Evolutionary conservation across 257 asterid species (phyloP).

Genomic region (Ophiorrhiza pumila): DNA sequence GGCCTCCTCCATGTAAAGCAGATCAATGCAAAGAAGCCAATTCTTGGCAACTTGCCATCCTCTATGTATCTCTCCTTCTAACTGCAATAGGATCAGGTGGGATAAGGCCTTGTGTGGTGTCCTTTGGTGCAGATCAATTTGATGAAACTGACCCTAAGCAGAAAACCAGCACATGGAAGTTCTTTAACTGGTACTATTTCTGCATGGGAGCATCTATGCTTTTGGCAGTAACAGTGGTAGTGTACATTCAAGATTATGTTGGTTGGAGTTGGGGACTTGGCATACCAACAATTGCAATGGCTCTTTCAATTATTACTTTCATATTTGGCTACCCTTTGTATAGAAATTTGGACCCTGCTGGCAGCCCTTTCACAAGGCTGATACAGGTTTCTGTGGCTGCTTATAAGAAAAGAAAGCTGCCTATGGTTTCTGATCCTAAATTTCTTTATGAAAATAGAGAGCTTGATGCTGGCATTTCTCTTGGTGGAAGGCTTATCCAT

Average conservation of each 20-base stretch:
- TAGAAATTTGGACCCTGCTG: constrained; percentile 67
- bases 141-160: constrained; percentile 67
- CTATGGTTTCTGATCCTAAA: constrained; percentile 31
- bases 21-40: constrained; percentile 52
- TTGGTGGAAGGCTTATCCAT: constrained; percentile 61
- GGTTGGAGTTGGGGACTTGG: constrained; percentile 98
- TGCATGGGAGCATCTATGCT: constrained; percentile 85
- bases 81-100: constrained; percentile 79
- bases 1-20: constrained; percentile 63
- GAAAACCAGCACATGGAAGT: constrained; percentile 65
- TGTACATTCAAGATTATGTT: constrained; percentile 68
- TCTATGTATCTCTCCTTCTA: constrained; percentile 58
- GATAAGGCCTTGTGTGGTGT: constrained; percentile 73
- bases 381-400: constrained; percentile 82
- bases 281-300: constrained; percentile 69
- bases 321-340: constrained; percentile 72
- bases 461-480: constrained; percentile 61
- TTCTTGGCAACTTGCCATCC: constrained; percentile 56
- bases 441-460: constrained; percentile 50
- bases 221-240: constrained; percentile 73
- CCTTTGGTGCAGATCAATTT: constrained; percentile 82
- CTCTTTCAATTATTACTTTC: constrained; percentile 54
- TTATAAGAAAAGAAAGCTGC: constrained; percentile 55
- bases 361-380: constrained; percentile 93
- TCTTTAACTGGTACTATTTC: constrained; percentile 91